Evolutionary conservation across 208 protist genomes (phyloP).

Genomic region (Porcisia hertigi): DNA sequence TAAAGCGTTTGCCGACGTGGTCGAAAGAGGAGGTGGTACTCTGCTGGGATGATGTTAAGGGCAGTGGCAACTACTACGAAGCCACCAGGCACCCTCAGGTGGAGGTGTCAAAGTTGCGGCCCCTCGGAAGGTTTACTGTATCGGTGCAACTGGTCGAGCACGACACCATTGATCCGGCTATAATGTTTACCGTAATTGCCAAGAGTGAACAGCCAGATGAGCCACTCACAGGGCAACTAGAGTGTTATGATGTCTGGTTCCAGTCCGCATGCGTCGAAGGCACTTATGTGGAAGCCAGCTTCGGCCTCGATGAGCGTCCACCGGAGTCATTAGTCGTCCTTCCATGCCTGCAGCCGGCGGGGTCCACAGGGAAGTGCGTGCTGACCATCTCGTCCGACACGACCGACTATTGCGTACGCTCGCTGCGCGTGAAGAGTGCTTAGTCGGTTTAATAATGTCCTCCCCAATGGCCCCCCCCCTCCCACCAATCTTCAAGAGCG

Average conservation of each 20-base stretch:
- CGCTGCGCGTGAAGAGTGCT: neutral
- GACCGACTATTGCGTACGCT: slow-evolving; percentile 5
- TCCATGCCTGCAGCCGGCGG: slow-evolving; percentile 80
- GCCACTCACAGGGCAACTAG: slow-evolving; percentile 56
- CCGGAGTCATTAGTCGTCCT: slow-evolving; percentile 76
- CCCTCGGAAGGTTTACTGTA: slow-evolving; percentile 59
- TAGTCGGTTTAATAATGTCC: neutral
- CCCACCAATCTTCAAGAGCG: no score
- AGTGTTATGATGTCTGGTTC: slow-evolving; percentile 40
- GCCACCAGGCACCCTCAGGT: slow-evolving; percentile 77
- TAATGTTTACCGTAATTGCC: slow-evolving; percentile 70
- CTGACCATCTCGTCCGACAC: slow-evolving; percentile 52
- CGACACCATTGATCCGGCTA: slow-evolving; percentile 53
- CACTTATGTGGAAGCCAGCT: slow-evolving; percentile 59
- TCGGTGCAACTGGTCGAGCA: slow-evolving; percentile 59
- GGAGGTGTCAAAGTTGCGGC: slow-evolving; percentile 58
- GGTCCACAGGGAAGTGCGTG: slow-evolving; percentile 51
- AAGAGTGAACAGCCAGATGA: slow-evolving; percentile 56
- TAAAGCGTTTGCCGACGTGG: slow-evolving; percentile 55
- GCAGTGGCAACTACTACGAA: slow-evolving; percentile 78
- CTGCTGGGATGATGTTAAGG: slow-evolving; percentile 41
- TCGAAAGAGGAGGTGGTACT: slow-evolving; percentile 45
- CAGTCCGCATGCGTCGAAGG: slow-evolving; percentile 76
- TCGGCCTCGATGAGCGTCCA: slow-evolving; percentile 35
- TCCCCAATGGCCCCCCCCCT: no score